phyloP scores from a whole-genome alignment of 1,284 basidiomycete species.

The Ceratobasidium sp. region DNA sequence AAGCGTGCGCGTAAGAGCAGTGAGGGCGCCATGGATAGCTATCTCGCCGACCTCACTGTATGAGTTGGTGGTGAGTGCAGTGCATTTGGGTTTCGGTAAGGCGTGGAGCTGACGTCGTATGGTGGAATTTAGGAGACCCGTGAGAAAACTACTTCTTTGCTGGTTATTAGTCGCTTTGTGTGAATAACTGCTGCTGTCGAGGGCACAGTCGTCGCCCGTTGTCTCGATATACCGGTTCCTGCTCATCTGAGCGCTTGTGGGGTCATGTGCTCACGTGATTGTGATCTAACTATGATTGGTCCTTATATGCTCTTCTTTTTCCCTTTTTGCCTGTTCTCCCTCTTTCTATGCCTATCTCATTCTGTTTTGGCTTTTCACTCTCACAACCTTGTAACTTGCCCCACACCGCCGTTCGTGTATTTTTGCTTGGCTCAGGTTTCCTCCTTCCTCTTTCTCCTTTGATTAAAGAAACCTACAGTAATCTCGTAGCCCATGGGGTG shows the following conservation, averaged over 20 bases:
- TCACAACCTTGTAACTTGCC: constrained; percentile 23
- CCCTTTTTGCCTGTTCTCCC: not conserved
- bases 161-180: constrained; percentile 15
- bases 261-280: not conserved
- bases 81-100: not conserved
- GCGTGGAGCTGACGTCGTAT: constrained; percentile 12
- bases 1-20: constrained; percentile 33
- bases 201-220: not conserved
- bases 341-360: constrained; percentile 2
- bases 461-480: constrained; percentile 9
- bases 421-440: constrained; percentile 26
- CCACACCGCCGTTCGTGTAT: constrained; percentile 34
- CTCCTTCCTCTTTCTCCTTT: not conserved
- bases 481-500: constrained; percentile 14
- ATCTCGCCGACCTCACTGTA: constrained; percentile 20
- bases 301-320: not conserved
- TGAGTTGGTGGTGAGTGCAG: constrained; percentile 21
- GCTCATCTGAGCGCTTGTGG: not conserved
- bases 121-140: constrained; percentile 4
- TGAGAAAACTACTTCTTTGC: not conserved
- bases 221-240: constrained; percentile 18
- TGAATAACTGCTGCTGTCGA: constrained; percentile 29
- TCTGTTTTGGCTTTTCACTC: constrained; percentile 11
- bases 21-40: constrained; percentile 13
- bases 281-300: not conserved